phyloP scores from a whole-genome alignment of 2,329 filamentous ascomycete genomes.

The Monosporascus sp. region DNA sequence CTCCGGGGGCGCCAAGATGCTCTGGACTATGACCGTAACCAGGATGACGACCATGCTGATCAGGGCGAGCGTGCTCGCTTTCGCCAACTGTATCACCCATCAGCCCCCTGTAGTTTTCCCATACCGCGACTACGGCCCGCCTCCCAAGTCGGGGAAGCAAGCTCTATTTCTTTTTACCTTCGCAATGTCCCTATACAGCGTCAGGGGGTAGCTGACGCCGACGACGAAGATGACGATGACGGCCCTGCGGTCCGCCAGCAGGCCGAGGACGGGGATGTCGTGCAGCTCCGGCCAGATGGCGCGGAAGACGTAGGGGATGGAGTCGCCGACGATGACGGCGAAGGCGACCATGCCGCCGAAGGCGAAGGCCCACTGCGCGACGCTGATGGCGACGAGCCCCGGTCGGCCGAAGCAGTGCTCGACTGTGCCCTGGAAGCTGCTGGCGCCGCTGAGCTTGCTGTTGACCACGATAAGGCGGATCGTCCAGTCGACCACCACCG shows the following conservation, averaged over 20 bases:
- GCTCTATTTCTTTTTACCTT: conserved; percentile 54
- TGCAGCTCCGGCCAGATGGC: conserved; percentile 75
- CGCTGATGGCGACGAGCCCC: conserved; percentile 78
- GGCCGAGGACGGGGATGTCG: conserved; percentile 70
- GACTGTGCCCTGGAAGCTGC: conserved; percentile 93
- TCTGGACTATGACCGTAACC: conserved; percentile 80
- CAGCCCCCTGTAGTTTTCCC: background rate
- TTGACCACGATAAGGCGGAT: conserved; percentile 96
- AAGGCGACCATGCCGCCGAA: conserved; percentile 99
- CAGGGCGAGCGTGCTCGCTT: conserved; percentile 88
- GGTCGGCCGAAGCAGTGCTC: conserved; percentile 88
- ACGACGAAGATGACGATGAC: conserved; percentile 86
- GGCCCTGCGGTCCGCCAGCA: conserved; percentile 74
- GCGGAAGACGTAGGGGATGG: conserved; percentile 82
- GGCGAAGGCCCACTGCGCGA: conserved; percentile 97
- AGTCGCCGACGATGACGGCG: conserved; percentile 94
- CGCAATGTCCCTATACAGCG: conserved; percentile 91
- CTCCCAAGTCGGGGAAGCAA: background rate
- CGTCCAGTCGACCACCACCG: conserved; percentile 90
- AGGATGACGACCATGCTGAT: conserved; percentile 92
- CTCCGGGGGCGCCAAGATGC: conserved; percentile 66
- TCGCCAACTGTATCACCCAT: conserved; percentile 63
- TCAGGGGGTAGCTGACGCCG: conserved; percentile 83
- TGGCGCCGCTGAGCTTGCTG: conserved; percentile 89
- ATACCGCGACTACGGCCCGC: background rate